A percentile compares a stretch with the other conserved stretches of the same genome.
These are phyloP conservation scores for Aristolochia fimbriata DNA, from an alignment of 164 flowering plant genomes.

Conservation along the genomic window DNA sequence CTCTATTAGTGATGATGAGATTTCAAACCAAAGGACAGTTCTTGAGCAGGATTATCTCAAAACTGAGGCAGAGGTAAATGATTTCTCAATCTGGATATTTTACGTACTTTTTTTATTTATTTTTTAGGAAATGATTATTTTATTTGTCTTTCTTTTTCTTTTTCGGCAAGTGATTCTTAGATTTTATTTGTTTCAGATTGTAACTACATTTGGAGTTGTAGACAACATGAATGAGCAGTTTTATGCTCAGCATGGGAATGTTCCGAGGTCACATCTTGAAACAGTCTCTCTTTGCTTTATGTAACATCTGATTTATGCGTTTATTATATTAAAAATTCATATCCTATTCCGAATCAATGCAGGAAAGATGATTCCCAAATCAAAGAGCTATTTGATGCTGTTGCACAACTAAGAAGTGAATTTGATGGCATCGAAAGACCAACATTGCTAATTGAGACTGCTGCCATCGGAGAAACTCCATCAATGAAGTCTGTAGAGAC, in stretches of 20 bases:
- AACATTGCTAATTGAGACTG: conserved; percentile 51
- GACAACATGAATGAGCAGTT: conserved; percentile 90
- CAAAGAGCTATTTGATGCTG: conserved; percentile 57
- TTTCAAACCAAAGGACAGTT: conserved; percentile 48
- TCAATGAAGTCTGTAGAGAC: conserved; percentile 20
- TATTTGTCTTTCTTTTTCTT: neutral
- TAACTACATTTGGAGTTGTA: conserved; percentile 85
- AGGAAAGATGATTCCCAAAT: conserved; percentile 69
- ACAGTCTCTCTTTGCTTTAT: neutral
- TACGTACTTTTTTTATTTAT: too few species aligned
- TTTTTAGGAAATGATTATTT: neutral
- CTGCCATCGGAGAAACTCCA: conserved; percentile 26
- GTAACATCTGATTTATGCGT: neutral
- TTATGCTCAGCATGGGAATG: conserved; percentile 44
- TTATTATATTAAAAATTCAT: conserved; percentile 2
- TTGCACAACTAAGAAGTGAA: conserved; percentile 55
- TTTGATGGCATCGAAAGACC: conserved; percentile 88
- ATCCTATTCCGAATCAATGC: conserved; percentile 14
- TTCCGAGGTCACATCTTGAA: conserved; percentile 33
- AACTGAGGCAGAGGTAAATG: conserved; percentile 65
- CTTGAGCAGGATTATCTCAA: conserved; percentile 80
- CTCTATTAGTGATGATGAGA: conserved; percentile 27
- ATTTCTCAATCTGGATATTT: too few species aligned
- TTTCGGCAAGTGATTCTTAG: neutral
- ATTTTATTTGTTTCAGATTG: conserved; percentile 39